These are phyloP conservation scores for Pseudotsuga menziesii DNA, from an alignment of 75 land plant species.

Conservation along the genomic window DNA sequence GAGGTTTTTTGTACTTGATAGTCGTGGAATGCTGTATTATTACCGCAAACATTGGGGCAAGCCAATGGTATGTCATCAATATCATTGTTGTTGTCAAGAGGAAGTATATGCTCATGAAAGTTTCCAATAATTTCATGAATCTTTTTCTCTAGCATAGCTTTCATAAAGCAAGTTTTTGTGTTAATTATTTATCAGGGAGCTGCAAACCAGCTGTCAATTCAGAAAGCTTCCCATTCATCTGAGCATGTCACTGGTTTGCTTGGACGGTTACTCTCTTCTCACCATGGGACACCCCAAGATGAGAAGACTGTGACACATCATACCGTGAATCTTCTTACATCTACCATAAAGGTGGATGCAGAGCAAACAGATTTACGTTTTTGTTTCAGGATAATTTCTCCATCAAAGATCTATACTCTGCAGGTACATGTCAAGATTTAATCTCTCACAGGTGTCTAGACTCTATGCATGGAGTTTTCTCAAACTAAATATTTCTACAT, in stretches of 20 bases:
- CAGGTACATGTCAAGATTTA: conserved; percentile 46
- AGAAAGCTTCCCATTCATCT: conserved; percentile 10
- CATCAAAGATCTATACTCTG: conserved; percentile 71
- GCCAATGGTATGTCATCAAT: no score
- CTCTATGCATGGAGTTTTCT: background rate
- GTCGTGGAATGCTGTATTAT: conserved; percentile 86
- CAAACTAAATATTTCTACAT: background rate
- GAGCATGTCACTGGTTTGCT: conserved; percentile 47
- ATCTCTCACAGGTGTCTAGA: background rate
- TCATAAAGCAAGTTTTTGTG: no score
- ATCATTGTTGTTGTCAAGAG: no score
- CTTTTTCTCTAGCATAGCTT: no score
- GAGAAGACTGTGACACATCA: conserved; percentile 58
- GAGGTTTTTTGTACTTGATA: conserved; percentile 95
- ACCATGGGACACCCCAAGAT: conserved; percentile 31
- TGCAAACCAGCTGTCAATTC: conserved; percentile 24
- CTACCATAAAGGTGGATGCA: conserved; percentile 95
- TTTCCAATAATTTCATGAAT: no score
- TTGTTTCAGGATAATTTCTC: conserved; percentile 97
- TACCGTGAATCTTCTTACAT: conserved; percentile 82
- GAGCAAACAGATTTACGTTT: conserved; percentile 90
- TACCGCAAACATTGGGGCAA: conserved; percentile 78
- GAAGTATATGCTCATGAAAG: no score
- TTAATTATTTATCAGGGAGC: no score
- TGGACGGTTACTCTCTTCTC: conserved; percentile 53